Evolutionary conservation across 164 flowering plant genomes (phyloP).

Genomic region (Kalanchoe fedtschenkoi): DNA sequence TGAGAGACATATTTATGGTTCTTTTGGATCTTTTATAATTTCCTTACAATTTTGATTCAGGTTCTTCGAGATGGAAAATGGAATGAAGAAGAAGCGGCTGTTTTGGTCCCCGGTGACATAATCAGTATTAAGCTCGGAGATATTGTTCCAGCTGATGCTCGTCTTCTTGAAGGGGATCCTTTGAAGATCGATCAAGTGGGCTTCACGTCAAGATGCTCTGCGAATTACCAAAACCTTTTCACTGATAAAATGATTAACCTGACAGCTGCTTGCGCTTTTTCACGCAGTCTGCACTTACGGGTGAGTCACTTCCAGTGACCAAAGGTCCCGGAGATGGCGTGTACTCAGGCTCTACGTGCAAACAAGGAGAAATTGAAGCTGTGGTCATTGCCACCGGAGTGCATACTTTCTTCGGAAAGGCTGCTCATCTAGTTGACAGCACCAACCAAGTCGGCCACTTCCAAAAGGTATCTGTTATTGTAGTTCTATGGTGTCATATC

Average conservation of each 20-base stretch:
- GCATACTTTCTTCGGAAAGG: conserved; percentile 3
- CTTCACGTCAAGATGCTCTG: not conserved
- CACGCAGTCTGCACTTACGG: conserved; percentile 1
- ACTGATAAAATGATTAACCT: not conserved
- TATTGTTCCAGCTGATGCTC: conserved; percentile 5
- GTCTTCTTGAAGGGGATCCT: conserved; percentile 7
- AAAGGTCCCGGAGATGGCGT: conserved; percentile 5
- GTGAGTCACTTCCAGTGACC: conserved; percentile 4
- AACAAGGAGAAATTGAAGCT: conserved; percentile 3
- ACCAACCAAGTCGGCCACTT: conserved; percentile 6
- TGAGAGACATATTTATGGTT: not conserved
- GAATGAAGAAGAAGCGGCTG: conserved; percentile 3
- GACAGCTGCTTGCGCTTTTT: not conserved
- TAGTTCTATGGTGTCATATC: not conserved
- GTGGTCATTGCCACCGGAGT: conserved; percentile 1
- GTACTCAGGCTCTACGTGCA: not conserved
- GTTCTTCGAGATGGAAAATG: conserved; percentile 4
- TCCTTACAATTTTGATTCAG: not conserved
- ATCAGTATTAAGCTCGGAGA: conserved; percentile 2
- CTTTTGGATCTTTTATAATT: not conserved
- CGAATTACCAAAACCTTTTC: not conserved
- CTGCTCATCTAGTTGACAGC: conserved; percentile 7
- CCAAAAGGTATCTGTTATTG: not conserved
- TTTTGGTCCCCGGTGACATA: conserved; percentile 3
- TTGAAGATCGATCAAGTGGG: not conserved